Conservation (phyloP, 805 yeast genomes). For the Ogataea ganodermae region DNA sequence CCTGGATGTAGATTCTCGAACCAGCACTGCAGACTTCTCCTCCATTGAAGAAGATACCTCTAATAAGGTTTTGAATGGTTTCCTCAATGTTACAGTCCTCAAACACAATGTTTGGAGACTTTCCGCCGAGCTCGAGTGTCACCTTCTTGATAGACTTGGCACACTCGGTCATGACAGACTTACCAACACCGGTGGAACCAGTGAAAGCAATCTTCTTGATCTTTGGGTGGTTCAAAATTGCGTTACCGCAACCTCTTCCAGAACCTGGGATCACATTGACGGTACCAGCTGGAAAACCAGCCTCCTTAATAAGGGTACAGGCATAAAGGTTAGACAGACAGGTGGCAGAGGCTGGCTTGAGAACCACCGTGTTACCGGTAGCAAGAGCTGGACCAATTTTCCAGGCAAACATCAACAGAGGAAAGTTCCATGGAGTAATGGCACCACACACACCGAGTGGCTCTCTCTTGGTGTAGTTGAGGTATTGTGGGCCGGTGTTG, state of each 20-base stretch:
- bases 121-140: constrained; percentile 86
- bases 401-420: constrained; percentile 92
- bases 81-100: constrained; percentile 68
- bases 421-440: constrained; percentile 97
- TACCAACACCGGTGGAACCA: constrained; percentile 88
- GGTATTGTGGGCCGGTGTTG: constrained; percentile 72
- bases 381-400: constrained; percentile 92
- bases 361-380: constrained; percentile 83
- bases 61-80: constrained; percentile 66
- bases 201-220: constrained; percentile 93
- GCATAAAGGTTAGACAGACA: constrained; percentile 85
- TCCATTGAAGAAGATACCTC: constrained; percentile 83
- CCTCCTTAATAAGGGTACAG: constrained; percentile 67
- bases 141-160: constrained; percentile 77
- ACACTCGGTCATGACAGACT: constrained; percentile 69
- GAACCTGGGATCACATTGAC: constrained; percentile 84
- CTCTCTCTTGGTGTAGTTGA: constrained; percentile 80
- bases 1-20: constrained; percentile 80
- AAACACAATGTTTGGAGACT: constrained; percentile 83
- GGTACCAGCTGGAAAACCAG: constrained; percentile 92
- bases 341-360: constrained; percentile 91
- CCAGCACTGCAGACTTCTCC: constrained; percentile 96
- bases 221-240: constrained; percentile 73
- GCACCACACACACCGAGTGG: constrained; percentile 96
- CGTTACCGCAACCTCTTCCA: constrained; percentile 83